Evolutionary conservation across 768 basidiomycete genomes (phyloP).

Genomic region (Mrakia frigida): DNA sequence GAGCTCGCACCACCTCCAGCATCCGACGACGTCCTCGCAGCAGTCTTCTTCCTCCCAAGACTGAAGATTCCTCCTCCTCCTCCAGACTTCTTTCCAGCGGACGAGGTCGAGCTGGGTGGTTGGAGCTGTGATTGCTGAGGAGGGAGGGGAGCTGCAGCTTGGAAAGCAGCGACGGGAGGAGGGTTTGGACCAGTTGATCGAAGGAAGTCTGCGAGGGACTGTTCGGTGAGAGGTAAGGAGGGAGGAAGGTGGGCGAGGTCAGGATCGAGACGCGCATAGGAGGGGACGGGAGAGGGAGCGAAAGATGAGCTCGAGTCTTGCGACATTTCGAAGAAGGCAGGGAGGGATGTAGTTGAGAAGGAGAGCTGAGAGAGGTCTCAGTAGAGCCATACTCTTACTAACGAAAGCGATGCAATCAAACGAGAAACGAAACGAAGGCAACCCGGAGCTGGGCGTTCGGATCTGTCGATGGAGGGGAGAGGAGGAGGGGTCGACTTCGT

Average conservation of each 20-base stretch:
- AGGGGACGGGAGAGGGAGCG: not conserved
- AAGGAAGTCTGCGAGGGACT: constrained; percentile 13
- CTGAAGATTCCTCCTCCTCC: not conserved
- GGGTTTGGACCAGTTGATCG: not conserved
- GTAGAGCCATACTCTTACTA: too few relatives aligned
- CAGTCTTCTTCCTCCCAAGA: constrained; percentile 1
- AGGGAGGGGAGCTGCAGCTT: not conserved
- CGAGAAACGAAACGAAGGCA: too few relatives aligned
- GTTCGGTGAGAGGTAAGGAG: not conserved
- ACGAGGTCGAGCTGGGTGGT: not conserved
- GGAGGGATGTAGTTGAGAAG: too few relatives aligned
- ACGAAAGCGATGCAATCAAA: too few relatives aligned
- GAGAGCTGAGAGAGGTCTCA: not conserved
- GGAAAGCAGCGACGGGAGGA: not conserved
- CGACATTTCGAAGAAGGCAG: not conserved
- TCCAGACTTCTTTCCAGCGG: not conserved
- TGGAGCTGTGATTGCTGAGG: not conserved
- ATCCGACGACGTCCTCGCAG: not conserved
- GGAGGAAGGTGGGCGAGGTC: not conserved
- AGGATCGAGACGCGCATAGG: not conserved
- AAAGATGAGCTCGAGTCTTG: not conserved
- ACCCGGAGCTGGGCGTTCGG: too few relatives aligned
- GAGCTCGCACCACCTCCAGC: not conserved
- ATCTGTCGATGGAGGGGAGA: too few relatives aligned
- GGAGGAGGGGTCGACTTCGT: too few relatives aligned